Conservation (phyloP, 176 grass and related monocot genomes). For the Zoysia japonica region DNA sequence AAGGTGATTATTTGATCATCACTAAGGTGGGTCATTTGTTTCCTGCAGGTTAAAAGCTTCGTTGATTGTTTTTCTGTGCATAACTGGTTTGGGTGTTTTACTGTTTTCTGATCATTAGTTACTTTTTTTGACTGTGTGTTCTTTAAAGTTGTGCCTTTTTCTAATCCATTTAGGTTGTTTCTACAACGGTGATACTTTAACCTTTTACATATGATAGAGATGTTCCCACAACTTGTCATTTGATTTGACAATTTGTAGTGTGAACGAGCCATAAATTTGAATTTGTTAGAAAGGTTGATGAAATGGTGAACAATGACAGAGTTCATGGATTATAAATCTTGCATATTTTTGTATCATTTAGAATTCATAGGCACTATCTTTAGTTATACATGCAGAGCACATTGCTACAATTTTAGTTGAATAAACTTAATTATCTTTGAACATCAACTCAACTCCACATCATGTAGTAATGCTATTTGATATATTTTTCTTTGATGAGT, state of each 20-base stretch:
- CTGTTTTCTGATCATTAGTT: constrained; percentile 3
- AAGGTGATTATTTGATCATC: constrained; percentile 8
- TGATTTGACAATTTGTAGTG: not conserved
- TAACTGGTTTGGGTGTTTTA: not conserved
- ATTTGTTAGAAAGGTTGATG: not conserved
- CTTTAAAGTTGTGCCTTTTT: not conserved
- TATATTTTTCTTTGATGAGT: not conserved
- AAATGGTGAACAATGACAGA: not conserved
- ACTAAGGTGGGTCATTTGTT: not conserved
- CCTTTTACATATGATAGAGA: not conserved
- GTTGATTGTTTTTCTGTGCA: not conserved
- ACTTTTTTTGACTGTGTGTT: not conserved
- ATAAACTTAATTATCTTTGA: constrained; percentile 23
- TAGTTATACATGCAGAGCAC: constrained; percentile 2
- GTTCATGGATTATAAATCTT: not conserved
- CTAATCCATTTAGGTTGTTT: not conserved
- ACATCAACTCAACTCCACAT: constrained; percentile 6
- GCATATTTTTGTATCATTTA: not conserved
- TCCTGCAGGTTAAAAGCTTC: not conserved
- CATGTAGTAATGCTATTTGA: constrained; percentile 17
- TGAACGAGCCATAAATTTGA: not conserved
- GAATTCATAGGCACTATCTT: not conserved
- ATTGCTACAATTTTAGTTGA: constrained; percentile 20
- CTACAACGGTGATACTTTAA: not conserved
- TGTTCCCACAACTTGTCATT: not conserved